These are phyloP conservation scores for Phytophthora melonis DNA, from an alignment of 352 stramenopile species.

Conservation along the genomic window DNA sequence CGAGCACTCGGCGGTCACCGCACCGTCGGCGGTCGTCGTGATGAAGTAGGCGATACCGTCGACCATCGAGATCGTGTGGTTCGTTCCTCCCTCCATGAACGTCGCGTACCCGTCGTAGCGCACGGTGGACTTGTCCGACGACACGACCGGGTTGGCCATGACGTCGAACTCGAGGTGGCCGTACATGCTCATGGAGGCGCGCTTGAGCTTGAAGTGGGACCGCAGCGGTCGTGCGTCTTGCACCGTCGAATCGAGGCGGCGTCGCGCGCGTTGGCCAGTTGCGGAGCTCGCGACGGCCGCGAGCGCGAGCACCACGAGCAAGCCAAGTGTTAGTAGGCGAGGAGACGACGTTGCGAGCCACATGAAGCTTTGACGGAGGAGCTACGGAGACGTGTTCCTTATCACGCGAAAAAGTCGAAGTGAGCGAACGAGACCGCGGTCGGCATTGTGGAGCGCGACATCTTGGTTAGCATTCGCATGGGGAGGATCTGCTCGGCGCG, in stretches of 20 bases:
- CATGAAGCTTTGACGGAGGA: slow-evolving; percentile 6
- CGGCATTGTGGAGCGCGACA: background rate
- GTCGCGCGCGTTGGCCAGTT: background rate
- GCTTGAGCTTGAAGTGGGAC: slow-evolving; percentile 46
- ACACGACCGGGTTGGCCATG: slow-evolving; percentile 45
- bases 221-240: slow-evolving; percentile 38
- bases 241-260: slow-evolving; percentile 22
- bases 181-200: slow-evolving; percentile 43
- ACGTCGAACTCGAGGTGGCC: slow-evolving; percentile 43
- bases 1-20: slow-evolving; percentile 27
- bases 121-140: slow-evolving; percentile 21
- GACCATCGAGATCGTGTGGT: slow-evolving; percentile 40
- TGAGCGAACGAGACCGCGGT: slow-evolving; percentile 8
- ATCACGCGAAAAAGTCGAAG: slow-evolving; percentile 22
- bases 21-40: slow-evolving; percentile 19
- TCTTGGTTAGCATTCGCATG: background rate
- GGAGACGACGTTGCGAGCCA: background rate
- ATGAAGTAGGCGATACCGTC: slow-evolving; percentile 44
- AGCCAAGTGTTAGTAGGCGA: slow-evolving; percentile 6
- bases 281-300: background rate
- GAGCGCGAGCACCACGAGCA: slow-evolving; percentile 21
- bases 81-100: slow-evolving; percentile 29
- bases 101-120: slow-evolving; percentile 39
- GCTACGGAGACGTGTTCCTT: slow-evolving; percentile 2
- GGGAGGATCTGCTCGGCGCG: background rate